A percentile compares a stretch with the other conserved stretches of the same genome.
These are phyloP conservation scores for Paradendryphiella salina DNA, from an alignment of 2,329 filamentous ascomycete species.

Conservation along the genomic window DNA sequence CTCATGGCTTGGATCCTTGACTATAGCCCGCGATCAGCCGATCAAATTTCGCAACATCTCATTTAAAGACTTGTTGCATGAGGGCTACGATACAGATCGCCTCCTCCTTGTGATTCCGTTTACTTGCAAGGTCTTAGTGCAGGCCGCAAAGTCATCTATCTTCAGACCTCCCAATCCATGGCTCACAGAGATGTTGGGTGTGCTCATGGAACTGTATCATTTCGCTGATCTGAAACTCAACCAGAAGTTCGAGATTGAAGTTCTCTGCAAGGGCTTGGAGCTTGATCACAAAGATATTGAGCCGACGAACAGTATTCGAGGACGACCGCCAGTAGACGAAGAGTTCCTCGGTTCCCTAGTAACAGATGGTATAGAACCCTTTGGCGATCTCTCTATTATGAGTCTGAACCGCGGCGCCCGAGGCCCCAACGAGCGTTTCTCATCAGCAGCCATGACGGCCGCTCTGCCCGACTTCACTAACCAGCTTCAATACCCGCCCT, in stretches of 20 bases:
- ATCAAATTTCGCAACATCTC: constrained; percentile 97
- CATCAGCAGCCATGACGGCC: constrained; percentile 75
- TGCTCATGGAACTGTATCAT: constrained; percentile 92
- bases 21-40: constrained; percentile 88
- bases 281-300: constrained; percentile 93
- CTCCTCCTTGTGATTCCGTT: constrained; percentile 93
- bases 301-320: constrained; percentile 82
- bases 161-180: constrained; percentile 96
- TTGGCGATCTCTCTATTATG: constrained; percentile 71
- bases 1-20: constrained; percentile 89
- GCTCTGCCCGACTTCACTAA: constrained; percentile 82
- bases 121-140: constrained; percentile 90
- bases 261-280: constrained; percentile 87
- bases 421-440: constrained; percentile 71
- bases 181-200: constrained; percentile 92
- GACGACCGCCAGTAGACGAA: constrained; percentile 68
- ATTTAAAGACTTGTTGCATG: constrained; percentile 92
- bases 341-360: constrained; percentile 59
- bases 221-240: constrained; percentile 93
- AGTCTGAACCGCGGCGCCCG: constrained; percentile 64
- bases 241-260: constrained; percentile 97
- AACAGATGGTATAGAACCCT: constrained; percentile 72
- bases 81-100: constrained; percentile 90
- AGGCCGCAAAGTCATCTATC: constrained; percentile 80
- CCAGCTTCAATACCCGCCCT: constrained; percentile 74